Evolutionary conservation across 495 filamentous ascomycete species (phyloP).

Genomic region (Penicillium angulare): DNA sequence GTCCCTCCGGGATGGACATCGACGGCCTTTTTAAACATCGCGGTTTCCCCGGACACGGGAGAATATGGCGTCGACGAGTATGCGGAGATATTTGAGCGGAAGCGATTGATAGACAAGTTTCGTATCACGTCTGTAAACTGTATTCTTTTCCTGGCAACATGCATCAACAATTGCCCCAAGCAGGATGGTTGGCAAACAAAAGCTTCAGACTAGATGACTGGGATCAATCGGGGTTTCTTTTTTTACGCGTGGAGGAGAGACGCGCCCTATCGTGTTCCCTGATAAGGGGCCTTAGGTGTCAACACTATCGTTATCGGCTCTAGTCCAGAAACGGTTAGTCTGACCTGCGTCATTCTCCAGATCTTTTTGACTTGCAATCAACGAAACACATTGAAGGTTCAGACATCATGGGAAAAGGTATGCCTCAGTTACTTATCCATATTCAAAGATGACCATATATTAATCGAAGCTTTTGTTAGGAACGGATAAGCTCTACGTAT

Average conservation of each 20-base stretch:
- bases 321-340: slow-evolving; percentile 23
- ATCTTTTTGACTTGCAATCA: slow-evolving; percentile 1
- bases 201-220: background rate
- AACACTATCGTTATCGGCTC: background rate
- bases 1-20: slow-evolving; percentile 35
- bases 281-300: background rate
- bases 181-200: background rate
- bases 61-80: slow-evolving; percentile 29
- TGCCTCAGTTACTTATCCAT: slow-evolving; percentile 7
- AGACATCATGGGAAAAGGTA: slow-evolving; percentile 58
- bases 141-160: slow-evolving; percentile 18
- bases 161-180: slow-evolving; percentile 31
- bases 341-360: slow-evolving; percentile 19
- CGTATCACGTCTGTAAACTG: slow-evolving; percentile 18
- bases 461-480: slow-evolving; percentile 35
- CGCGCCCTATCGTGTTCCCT: slow-evolving; percentile 1
- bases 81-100: slow-evolving; percentile 17
- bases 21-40: slow-evolving; percentile 47
- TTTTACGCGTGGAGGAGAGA: slow-evolving; percentile 1
- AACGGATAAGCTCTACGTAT: slow-evolving; percentile 75
- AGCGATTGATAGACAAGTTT: slow-evolving; percentile 23
- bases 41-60: slow-evolving; percentile 14
- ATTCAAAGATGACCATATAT: background rate
- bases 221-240: background rate
- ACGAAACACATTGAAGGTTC: background rate